Evolutionary conservation across 768 basidiomycete species (phyloP).

Genomic region (Lenzites betulinus): DNA sequence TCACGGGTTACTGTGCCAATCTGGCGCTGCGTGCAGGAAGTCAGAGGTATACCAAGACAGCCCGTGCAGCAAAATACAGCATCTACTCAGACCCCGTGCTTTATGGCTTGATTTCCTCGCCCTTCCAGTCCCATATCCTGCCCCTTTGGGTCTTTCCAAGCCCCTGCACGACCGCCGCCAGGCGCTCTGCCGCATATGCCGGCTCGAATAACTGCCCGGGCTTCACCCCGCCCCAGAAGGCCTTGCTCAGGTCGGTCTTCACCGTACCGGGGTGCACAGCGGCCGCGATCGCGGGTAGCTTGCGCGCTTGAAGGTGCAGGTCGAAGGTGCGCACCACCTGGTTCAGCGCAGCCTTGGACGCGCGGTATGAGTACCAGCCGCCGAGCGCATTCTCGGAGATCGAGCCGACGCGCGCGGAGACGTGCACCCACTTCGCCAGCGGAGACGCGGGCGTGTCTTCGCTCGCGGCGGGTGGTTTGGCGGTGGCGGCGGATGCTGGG

Average conservation of each 20-base stretch:
- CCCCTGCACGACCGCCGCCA: slow-evolving; percentile 47
- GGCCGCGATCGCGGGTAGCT: slow-evolving; percentile 50
- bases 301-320: slow-evolving; percentile 50
- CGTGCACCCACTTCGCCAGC: slow-evolving; percentile 59
- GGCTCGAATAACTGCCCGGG: slow-evolving; percentile 49
- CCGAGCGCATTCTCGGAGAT: slow-evolving; percentile 58
- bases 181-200: slow-evolving; percentile 47
- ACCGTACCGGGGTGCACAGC: slow-evolving; percentile 64
- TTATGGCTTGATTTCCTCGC: slow-evolving; percentile 46
- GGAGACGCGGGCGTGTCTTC: not conserved
- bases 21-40: too few species aligned
- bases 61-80: too few species aligned
- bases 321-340: slow-evolving; percentile 65
- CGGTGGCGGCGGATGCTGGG: slow-evolving; percentile 12
- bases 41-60: too few species aligned
- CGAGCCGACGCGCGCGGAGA: slow-evolving; percentile 61
- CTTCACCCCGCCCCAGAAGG: slow-evolving; percentile 48
- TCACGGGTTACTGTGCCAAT: too few species aligned
- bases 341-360: slow-evolving; percentile 64
- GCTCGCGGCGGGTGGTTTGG: not conserved
- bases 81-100: too few species aligned
- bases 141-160: slow-evolving; percentile 47
- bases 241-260: slow-evolving; percentile 58
- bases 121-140: slow-evolving; percentile 59
- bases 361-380: slow-evolving; percentile 65